These are phyloP conservation scores for Bidens hawaiensis DNA, from an alignment of 140 eudicot species.

Conservation along the genomic window DNA sequence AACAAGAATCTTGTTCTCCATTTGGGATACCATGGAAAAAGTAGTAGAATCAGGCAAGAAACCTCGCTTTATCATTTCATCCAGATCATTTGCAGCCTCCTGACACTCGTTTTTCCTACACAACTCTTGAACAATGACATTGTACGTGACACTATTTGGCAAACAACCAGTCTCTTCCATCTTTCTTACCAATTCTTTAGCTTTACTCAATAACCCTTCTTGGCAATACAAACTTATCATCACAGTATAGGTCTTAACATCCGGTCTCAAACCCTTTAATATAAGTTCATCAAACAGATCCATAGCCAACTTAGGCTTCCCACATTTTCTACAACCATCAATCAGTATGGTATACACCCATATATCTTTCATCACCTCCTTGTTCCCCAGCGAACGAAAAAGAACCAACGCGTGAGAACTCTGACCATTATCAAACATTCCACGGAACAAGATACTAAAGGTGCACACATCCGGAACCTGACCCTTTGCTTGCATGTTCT, in stretches of 20 bases:
- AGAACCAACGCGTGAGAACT: conserved; percentile 20
- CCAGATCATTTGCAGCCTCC: conserved; percentile 1
- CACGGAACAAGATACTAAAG: background rate
- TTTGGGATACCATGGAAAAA: background rate
- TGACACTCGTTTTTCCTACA: background rate
- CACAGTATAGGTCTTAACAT: conserved; percentile 14
- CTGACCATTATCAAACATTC: background rate
- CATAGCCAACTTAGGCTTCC: conserved; percentile 1
- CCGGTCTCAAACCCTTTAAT: conserved; percentile 13
- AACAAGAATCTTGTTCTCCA: background rate
- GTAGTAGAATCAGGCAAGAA: conserved; percentile 9
- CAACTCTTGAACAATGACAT: conserved; percentile 3
- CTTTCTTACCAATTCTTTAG: background rate
- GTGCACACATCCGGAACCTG: background rate
- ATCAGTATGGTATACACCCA: conserved; percentile 17
- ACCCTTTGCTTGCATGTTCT: too few species aligned
- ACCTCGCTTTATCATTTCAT: conserved; percentile 7
- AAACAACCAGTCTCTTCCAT: background rate
- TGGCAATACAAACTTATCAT: conserved; percentile 14
- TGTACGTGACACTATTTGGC: background rate
- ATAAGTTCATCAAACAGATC: conserved; percentile 9
- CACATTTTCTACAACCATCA: conserved; percentile 13
- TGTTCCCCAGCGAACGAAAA: background rate
- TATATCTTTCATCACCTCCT: background rate
- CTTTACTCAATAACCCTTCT: background rate